These are phyloP conservation scores for Magnusiomyces tetraspermus DNA, from an alignment of 1,139 yeast species.

Conservation along the genomic window DNA sequence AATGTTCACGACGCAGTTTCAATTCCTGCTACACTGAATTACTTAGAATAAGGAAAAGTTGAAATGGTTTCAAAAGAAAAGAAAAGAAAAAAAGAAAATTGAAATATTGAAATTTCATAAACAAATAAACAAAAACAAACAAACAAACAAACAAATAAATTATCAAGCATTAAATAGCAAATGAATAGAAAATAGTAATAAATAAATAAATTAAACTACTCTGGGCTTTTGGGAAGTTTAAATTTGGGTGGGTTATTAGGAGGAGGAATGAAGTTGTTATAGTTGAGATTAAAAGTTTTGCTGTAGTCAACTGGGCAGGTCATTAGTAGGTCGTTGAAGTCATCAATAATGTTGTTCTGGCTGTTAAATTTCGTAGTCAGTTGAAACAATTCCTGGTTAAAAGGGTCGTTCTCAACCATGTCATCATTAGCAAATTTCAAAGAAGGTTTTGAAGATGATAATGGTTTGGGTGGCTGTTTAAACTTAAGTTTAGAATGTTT, in stretches of 20 bases:
- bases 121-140: neutral
- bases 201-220: neutral
- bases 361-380: neutral
- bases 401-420: slow-evolving; percentile 2
- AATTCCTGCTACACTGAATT: too few relatives aligned
- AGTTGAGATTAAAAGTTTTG: slow-evolving; percentile 7
- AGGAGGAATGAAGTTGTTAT: slow-evolving; percentile 8
- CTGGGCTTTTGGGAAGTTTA: slow-evolving; percentile 14
- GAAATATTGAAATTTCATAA: neutral
- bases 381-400: slow-evolving; percentile 5
- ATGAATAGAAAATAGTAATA: neutral
- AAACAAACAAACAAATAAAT: neutral
- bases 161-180: neutral
- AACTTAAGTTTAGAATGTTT: too few relatives aligned
- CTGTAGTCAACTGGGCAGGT: slow-evolving; percentile 3
- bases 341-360: neutral
- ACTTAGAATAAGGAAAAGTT: too few relatives aligned
- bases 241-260: slow-evolving; percentile 11
- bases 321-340: neutral
- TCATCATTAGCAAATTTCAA: neutral
- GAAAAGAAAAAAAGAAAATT: too few relatives aligned
- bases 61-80: too few relatives aligned
- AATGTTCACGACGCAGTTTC: too few relatives aligned
- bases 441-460: neutral
- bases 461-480: too few relatives aligned